Base-by-base conservation (phyloP, 495 filamentous ascomycete genomes). In the Cercophora sp. region DNA sequence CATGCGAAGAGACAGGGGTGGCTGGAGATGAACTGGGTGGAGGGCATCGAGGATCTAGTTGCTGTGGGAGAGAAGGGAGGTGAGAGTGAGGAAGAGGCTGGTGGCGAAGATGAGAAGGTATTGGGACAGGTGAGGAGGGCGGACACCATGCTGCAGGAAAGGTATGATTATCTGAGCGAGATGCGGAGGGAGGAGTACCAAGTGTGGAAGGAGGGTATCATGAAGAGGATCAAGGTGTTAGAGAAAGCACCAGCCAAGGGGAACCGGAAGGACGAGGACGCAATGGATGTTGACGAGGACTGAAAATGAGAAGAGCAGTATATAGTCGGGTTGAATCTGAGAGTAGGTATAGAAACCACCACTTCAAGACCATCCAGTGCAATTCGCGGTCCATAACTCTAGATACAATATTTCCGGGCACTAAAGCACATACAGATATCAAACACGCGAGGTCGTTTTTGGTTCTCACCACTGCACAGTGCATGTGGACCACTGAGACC, bases 141-240 rank as follows among this genome's bases (percentile, higher is more conserved):
- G 20, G 86, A 86, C 11, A 89, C 85, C 2, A 93, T 93, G 88
- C 85, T 95, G 70, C 88, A 94, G 67, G 85, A 87, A 52, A 76
- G 80, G 36, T 84, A 90, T 49, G 89, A 96, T 67, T 94, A 83
- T 65, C 64, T 96, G 59, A 86, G 85, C 49, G 84, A 87, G 19
- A 74, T 80, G 43, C 84, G 84, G 48, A 72, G 77, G 56, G 77
- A 77, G 51, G 83, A 87, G 25, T 96, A 85, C 67, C 62, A 70
- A 19, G 69, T 71, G 16, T 96, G 93, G 93, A 87, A 89, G 68
- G 75, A 77, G 11, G 73, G 68, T 20, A 81, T 93, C 11, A 55
- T 91, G 66, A 64, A 57, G 31, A 66, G 69, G 57, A 80, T 87
- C 41, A 75, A 77, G 43, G 70, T 74, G 39, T 60, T 83, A 47